phyloP scores from a whole-genome alignment of 768 basidiomycete species.

The Leccinum aurantiacum region DNA sequence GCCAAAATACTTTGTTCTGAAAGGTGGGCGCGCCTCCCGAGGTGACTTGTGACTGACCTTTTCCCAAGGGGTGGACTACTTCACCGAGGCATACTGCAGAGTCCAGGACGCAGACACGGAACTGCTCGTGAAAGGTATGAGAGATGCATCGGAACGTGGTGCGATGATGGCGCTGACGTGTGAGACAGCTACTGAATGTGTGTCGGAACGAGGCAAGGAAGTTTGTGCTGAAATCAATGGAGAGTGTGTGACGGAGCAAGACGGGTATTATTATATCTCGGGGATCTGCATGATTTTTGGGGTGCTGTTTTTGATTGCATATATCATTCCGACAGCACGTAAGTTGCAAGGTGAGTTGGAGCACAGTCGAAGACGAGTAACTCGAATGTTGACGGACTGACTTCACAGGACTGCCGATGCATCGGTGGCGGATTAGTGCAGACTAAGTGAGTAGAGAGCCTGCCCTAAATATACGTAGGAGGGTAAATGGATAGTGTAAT shows the following conservation, averaged over 20 bases:
- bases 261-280: slow-evolving; percentile 91
- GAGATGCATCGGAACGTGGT: background rate
- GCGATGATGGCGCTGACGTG: slow-evolving; percentile 10
- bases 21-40: slow-evolving; percentile 46
- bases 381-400: slow-evolving; percentile 1
- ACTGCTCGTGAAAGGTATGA: slow-evolving; percentile 54
- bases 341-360: slow-evolving; percentile 74
- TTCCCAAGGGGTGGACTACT: slow-evolving; percentile 74
- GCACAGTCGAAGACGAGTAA: background rate
- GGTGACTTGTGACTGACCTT: slow-evolving; percentile 11
- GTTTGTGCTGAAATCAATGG: slow-evolving; percentile 76
- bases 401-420: slow-evolving; percentile 60
- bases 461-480: slow-evolving; percentile 32
- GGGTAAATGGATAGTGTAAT: slow-evolving; percentile 17
- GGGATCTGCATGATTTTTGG: slow-evolving; percentile 78
- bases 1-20: slow-evolving; percentile 96
- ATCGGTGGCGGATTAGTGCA: slow-evolving; percentile 66
- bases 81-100: slow-evolving; percentile 82
- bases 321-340: slow-evolving; percentile 81
- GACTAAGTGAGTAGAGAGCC: slow-evolving; percentile 24
- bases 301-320: slow-evolving; percentile 66
- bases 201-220: slow-evolving; percentile 87
- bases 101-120: slow-evolving; percentile 58
- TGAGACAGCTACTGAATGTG: slow-evolving; percentile 75
- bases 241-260: slow-evolving; percentile 76